Base-by-base conservation (phyloP, 1,139 yeast genomes). In the Yamadazyma sp. region DNA sequence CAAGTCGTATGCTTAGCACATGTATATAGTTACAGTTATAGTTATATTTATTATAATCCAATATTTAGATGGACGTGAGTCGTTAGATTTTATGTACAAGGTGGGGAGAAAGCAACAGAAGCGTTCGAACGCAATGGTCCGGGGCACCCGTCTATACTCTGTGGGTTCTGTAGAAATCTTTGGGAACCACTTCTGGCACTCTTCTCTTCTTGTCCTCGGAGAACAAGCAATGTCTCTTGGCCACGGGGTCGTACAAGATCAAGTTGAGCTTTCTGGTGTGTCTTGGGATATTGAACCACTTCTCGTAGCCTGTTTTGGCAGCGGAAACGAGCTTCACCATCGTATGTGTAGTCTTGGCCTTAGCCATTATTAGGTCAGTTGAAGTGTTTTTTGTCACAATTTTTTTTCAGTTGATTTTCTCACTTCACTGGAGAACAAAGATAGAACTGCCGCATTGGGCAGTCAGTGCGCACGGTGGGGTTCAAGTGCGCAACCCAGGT, bases 211-310 rank as follows among this genome's bases (percentile, higher is more conserved):
- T 86, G 42, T 85, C 79, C 62, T 92, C 98, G 23, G 81, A 79
- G 69, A 92, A 92, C 48, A 92, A 72, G 40, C 94, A 96, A 66
- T 89, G 97, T 63, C 77, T 69, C 53, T 66, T 64, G 17, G 76
- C 77, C 40, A 70, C 56, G 9, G 98, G 98, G 59, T 92, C 98
- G 59, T 92, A 92, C 55, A 95, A 77, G 36, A 91, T 85, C 60
- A 88, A 92, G 39, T 81, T 81, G 49, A 91, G 82, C 43, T 79
- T 70, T 35, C 87, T 87, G 5, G 95, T 80, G 37, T 86, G 81
- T 69, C 97, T 82, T 39, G 92, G 94, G 40, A 91, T 79, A 42
- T 81, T 73, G 48, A 89, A 79, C 64, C 91, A 84, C 58, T 94
- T 79, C 59, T 81, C 79, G 61, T 75, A 86, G 2, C 97, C 97